Conservation (phyloP, 257 asterid species). For the Solanum peruvianum region DNA sequence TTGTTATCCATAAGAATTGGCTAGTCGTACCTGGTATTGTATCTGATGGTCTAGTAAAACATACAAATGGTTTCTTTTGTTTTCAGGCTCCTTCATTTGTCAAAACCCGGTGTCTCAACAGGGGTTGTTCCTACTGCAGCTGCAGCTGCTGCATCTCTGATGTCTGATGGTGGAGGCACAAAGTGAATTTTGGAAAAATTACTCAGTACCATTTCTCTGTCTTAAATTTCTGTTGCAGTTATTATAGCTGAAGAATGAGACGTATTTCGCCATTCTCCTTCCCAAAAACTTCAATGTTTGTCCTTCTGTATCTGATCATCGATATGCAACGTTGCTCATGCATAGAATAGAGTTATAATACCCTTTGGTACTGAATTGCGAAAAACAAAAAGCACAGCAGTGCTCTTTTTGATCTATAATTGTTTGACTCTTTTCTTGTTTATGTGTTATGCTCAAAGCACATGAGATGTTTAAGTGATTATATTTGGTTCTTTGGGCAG, state of each 20-base stretch:
- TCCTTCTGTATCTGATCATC: background rate
- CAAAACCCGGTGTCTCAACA: constrained; percentile 73
- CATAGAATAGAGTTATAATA: background rate
- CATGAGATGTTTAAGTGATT: background rate
- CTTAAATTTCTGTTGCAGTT: background rate
- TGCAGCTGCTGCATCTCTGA: constrained; percentile 89
- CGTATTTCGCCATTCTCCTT: background rate
- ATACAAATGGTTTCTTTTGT: background rate
- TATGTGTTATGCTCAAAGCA: background rate
- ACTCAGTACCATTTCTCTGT: background rate
- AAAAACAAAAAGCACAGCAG: background rate
- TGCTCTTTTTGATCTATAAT: background rate
- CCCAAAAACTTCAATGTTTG: background rate
- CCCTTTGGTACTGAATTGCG: background rate
- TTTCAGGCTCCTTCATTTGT: constrained; percentile 84
- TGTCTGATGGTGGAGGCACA: constrained; percentile 93
- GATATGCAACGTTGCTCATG: background rate
- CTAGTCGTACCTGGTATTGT: background rate
- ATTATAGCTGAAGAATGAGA: background rate
- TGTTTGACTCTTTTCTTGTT: background rate
- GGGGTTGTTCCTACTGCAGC: constrained; percentile 96
- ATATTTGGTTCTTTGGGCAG: background rate
- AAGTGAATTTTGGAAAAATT: background rate
- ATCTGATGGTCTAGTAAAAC: background rate
- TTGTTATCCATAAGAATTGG: background rate